Evolutionary conservation across 441 rosid species (phyloP).

Genomic region (Erodium trifolium): DNA sequence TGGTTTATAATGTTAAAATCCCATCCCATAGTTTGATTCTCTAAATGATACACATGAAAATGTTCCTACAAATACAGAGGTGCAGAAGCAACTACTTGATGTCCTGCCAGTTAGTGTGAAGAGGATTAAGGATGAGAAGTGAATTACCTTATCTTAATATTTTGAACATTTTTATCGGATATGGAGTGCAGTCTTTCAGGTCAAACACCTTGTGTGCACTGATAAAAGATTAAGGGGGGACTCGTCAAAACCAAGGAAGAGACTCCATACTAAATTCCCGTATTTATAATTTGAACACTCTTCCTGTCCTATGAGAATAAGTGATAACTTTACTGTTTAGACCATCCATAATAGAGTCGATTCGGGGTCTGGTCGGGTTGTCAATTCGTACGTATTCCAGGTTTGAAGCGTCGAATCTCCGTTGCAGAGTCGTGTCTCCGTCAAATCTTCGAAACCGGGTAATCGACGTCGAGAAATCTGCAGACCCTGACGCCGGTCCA

Average conservation of each 20-base stretch:
- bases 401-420: too few relatives aligned
- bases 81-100: not conserved
- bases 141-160: constrained; percentile 51
- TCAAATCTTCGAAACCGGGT: too few relatives aligned
- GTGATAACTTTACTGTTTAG: constrained; percentile 70
- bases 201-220: constrained; percentile 62
- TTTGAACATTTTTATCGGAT: constrained; percentile 51
- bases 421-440: too few relatives aligned
- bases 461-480: too few relatives aligned
- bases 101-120: not conserved
- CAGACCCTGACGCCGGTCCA: too few relatives aligned
- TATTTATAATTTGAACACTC: not conserved
- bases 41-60: not conserved
- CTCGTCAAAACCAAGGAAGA: not conserved
- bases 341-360: too few relatives aligned
- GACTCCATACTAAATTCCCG: not conserved
- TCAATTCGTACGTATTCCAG: too few relatives aligned
- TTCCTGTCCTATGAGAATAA: constrained; percentile 59
- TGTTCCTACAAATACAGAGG: not conserved
- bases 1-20: not conserved
- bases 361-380: too few relatives aligned
- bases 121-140: constrained; percentile 5
- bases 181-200: constrained; percentile 51
- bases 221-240: constrained; percentile 4
- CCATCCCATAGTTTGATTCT: not conserved